Conservation (phyloP, 108 stramenopile genomes). For the Cylindrotheca fusiformis region DNA sequence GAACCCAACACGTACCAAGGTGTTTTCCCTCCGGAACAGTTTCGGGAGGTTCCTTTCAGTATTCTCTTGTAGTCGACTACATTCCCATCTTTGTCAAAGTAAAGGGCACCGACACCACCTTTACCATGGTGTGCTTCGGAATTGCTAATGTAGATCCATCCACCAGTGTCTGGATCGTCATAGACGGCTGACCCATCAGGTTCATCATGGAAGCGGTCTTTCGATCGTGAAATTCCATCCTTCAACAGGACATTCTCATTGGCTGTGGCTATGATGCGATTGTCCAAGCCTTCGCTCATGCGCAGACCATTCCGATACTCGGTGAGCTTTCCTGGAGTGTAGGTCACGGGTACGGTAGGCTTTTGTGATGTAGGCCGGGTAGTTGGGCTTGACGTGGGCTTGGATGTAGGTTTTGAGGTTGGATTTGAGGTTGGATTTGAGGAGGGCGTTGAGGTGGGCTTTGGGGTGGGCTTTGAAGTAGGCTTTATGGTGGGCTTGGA, state of each 20-base stretch:
- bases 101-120: conserved; percentile 53
- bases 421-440: neutral
- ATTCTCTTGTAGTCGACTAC: conserved; percentile 39
- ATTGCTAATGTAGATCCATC: conserved; percentile 64
- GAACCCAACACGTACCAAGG: conserved; percentile 33
- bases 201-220: conserved; percentile 26
- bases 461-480: too few species aligned
- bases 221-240: conserved; percentile 14
- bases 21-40: conserved; percentile 51
- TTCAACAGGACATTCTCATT: conserved; percentile 20
- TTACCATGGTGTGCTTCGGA: conserved; percentile 31
- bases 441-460: neutral
- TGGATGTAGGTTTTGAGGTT: neutral
- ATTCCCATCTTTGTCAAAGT: conserved; percentile 38
- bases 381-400: neutral
- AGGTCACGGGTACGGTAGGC: conserved; percentile 11
- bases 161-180: conserved; percentile 33
- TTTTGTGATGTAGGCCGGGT: neutral
- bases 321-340: conserved; percentile 44
- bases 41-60: conserved; percentile 31
- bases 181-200: conserved; percentile 53
- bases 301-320: conserved; percentile 17
- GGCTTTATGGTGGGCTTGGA: too few species aligned
- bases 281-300: conserved; percentile 22
- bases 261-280: conserved; percentile 27